These are phyloP conservation scores for Fraxinus platypoda DNA, from an alignment of 305 asterid genomes.

Conservation along the genomic window DNA sequence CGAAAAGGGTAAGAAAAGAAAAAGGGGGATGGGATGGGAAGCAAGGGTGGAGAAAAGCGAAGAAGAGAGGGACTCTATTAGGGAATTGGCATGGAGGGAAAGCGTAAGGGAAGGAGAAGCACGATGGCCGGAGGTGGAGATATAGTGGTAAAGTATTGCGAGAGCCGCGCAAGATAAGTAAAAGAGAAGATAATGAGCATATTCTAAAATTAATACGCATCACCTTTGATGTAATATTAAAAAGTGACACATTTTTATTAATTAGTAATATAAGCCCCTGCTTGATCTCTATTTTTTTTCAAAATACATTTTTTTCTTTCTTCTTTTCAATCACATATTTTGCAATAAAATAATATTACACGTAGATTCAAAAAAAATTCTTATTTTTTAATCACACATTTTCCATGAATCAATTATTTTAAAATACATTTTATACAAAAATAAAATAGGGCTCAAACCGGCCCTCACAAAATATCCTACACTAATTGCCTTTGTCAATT, in stretches of 20 bases:
- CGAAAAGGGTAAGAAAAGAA: background rate
- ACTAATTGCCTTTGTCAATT: background rate
- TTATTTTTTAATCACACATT: too few relatives aligned
- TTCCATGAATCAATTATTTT: too few relatives aligned
- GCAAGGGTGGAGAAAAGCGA: background rate
- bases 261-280: background rate
- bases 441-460: too few relatives aligned
- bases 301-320: too few relatives aligned
- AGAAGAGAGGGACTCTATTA: background rate
- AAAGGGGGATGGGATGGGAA: background rate
- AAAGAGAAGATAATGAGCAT: background rate
- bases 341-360: too few relatives aligned
- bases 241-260: background rate
- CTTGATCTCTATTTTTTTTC: too few relatives aligned
- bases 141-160: background rate
- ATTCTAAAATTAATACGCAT: background rate
- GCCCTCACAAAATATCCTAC: background rate
- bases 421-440: too few relatives aligned
- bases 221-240: background rate
- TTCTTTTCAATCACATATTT: too few relatives aligned
- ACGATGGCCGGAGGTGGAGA: background rate
- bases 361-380: too few relatives aligned
- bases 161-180: background rate
- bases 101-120: background rate
- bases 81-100: background rate